phyloP scores from a whole-genome alignment of 2,329 filamentous ascomycete species.

The Fusarium zealandicum region DNA sequence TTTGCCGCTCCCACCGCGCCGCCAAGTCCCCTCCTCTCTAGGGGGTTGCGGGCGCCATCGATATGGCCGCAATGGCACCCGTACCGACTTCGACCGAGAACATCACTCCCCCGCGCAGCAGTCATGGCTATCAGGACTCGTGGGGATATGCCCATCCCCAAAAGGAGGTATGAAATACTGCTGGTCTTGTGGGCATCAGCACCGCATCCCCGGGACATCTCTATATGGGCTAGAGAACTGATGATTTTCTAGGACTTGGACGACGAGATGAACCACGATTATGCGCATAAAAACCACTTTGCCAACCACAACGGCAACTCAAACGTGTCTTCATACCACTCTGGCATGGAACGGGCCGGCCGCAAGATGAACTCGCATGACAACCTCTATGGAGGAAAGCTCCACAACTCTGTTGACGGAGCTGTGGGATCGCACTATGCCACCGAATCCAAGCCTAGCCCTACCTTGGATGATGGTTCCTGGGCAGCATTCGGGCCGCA shows the following conservation, averaged over 20 bases:
- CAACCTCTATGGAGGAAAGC: constrained; percentile 39
- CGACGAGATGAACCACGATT: constrained; percentile 32
- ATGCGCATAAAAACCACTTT: constrained; percentile 28
- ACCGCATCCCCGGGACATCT: not conserved
- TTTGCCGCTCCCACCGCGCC: constrained; percentile 3
- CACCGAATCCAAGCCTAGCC: constrained; percentile 38
- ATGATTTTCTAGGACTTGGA: constrained; percentile 32
- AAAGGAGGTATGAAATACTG: constrained; percentile 48
- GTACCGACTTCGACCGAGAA: constrained; percentile 56
- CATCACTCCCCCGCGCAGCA: constrained; percentile 58
- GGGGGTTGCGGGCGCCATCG: constrained; percentile 43
- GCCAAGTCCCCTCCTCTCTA: constrained; percentile 10
- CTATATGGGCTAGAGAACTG: constrained; percentile 15
- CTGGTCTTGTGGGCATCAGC: not conserved
- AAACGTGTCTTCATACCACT: constrained; percentile 33
- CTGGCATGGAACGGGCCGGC: constrained; percentile 41
- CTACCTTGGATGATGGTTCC: constrained; percentile 32
- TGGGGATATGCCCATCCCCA: constrained; percentile 52
- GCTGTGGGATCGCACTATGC: constrained; percentile 31
- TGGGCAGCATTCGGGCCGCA: constrained; percentile 27
- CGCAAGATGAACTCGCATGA: constrained; percentile 50
- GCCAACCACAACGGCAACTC: constrained; percentile 39
- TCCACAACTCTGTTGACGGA: constrained; percentile 37
- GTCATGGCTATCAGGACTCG: constrained; percentile 54
- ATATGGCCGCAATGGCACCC: constrained; percentile 63